Evolutionary conservation across 2,329 filamentous ascomycete species (phyloP).

Genomic region (Colletotrichum scovillei): DNA sequence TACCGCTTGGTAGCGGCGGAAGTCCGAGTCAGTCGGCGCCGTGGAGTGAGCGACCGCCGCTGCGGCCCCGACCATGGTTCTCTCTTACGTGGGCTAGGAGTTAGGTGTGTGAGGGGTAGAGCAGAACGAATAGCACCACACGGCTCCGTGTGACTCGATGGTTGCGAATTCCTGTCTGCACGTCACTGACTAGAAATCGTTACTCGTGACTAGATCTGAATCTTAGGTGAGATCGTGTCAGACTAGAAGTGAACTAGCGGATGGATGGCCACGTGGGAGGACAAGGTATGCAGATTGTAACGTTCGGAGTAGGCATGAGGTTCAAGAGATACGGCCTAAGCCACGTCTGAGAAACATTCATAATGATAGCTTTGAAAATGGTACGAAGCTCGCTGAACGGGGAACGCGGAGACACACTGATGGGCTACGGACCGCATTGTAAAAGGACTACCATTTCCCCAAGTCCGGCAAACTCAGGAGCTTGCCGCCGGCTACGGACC

Average conservation of each 20-base stretch:
- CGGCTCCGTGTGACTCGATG: constrained; percentile 4
- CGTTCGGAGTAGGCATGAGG: too few species aligned
- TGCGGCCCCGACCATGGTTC: constrained; percentile 35
- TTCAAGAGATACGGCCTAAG: too few species aligned
- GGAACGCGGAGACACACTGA: neutral
- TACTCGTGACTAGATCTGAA: neutral
- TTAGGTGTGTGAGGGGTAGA: neutral
- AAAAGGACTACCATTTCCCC: neutral
- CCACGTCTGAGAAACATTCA: neutral
- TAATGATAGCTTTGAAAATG: neutral
- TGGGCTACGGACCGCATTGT: neutral
- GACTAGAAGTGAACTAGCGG: neutral
- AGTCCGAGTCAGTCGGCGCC: constrained; percentile 43
- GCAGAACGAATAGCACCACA: neutral
- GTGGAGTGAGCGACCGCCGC: constrained; percentile 38
- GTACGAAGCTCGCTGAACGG: neutral
- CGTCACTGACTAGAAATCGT: constrained; percentile 1
- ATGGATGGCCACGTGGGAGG: neutral
- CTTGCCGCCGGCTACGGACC: neutral
- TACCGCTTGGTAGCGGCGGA: constrained; percentile 66
- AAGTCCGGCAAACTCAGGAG: neutral
- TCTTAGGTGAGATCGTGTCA: neutral
- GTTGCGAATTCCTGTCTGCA: constrained; percentile 24
- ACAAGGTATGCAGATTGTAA: too few species aligned
- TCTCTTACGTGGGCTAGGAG: constrained; percentile 27